A percentile compares a stretch with the other conserved stretches of the same genome.
Evolutionary conservation across 106 monocot genomes (phyloP).

Genomic region (Dendrobium catenatum): DNA sequence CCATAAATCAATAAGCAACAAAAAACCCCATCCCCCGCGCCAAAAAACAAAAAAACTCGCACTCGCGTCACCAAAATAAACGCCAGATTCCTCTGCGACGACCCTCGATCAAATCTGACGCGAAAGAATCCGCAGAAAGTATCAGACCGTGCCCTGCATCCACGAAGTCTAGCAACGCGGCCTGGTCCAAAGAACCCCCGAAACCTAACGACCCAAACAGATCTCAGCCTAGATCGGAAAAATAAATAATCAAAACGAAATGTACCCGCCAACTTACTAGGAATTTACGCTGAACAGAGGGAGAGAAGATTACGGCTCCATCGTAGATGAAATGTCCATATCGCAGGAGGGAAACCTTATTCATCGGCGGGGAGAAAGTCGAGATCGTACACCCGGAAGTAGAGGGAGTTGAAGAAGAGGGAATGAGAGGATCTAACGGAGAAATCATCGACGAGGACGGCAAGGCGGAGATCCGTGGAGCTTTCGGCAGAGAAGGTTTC

Average conservation of each 20-base stretch:
- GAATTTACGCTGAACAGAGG: slow-evolving; percentile 50
- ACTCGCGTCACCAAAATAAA: slow-evolving; percentile 84
- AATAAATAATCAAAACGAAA: neutral
- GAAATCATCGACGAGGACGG: slow-evolving; percentile 89
- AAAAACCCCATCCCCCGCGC: neutral
- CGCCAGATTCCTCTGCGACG: slow-evolving; percentile 77
- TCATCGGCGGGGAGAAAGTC: slow-evolving; percentile 77
- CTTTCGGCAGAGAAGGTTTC: slow-evolving; percentile 30
- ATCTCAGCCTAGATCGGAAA: neutral
- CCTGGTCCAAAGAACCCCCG: slow-evolving; percentile 68
- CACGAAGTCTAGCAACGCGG: slow-evolving; percentile 72
- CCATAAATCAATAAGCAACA: neutral
- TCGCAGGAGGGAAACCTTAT: slow-evolving; percentile 58
- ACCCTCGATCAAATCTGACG: slow-evolving; percentile 78
- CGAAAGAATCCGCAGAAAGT: slow-evolving; percentile 56
- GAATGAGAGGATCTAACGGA: slow-evolving; percentile 86
- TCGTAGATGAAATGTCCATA: slow-evolving; percentile 80
- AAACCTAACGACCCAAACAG: slow-evolving; percentile 45
- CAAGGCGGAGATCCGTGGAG: slow-evolving; percentile 55
- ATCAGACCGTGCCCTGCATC: slow-evolving; percentile 84
- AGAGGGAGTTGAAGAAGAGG: slow-evolving; percentile 66
- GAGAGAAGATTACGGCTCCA: slow-evolving; percentile 73
- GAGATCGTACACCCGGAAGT: slow-evolving; percentile 64
- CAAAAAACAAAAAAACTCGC: too few relatives aligned
- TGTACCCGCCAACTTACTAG: neutral